Conservation (phyloP, 371 early-diverging fungal genomes). For the Apophysomyces ossiformis region DNA sequence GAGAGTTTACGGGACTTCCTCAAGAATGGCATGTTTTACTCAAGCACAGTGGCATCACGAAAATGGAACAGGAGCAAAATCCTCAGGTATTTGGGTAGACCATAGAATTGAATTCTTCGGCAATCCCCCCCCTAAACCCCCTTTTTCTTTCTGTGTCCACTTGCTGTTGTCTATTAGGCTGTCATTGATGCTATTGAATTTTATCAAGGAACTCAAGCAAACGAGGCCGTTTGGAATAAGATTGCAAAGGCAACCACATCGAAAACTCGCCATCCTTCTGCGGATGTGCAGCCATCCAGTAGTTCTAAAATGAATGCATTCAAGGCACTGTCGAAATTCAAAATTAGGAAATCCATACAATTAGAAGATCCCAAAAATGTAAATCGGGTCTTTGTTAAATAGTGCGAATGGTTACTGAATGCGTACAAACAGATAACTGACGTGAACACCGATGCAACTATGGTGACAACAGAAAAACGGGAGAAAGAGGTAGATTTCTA, state of each 20-base stretch:
- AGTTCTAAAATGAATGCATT: conserved; percentile 9
- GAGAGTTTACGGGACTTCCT: conserved; percentile 93
- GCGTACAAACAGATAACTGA: not conserved
- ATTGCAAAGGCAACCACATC: conserved; percentile 66
- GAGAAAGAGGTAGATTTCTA: not conserved
- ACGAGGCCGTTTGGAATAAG: conserved; percentile 87
- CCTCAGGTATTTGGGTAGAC: conserved; percentile 68
- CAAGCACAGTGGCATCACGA: conserved; percentile 90
- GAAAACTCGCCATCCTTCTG: conserved; percentile 1
- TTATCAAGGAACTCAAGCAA: conserved; percentile 75
- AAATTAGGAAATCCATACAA: conserved; percentile 8
- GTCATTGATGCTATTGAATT: conserved; percentile 94
- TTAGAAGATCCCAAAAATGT: conserved; percentile 1
- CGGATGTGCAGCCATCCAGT: conserved; percentile 5
- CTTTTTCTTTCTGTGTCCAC: not conserved
- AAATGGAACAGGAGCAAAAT: conserved; percentile 92
- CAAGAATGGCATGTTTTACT: conserved; percentile 91
- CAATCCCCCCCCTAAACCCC: not conserved
- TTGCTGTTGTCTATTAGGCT: conserved; percentile 54
- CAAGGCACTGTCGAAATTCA: conserved; percentile 9
- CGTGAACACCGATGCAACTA: not conserved
- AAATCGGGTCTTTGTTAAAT: not conserved
- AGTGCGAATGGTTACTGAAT: not conserved
- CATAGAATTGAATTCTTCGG: not conserved
- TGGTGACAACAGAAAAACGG: not conserved